Evolutionary conservation across 2,329 filamentous ascomycete species (phyloP).

Genomic region (Aureobasidium leucospermi): DNA sequence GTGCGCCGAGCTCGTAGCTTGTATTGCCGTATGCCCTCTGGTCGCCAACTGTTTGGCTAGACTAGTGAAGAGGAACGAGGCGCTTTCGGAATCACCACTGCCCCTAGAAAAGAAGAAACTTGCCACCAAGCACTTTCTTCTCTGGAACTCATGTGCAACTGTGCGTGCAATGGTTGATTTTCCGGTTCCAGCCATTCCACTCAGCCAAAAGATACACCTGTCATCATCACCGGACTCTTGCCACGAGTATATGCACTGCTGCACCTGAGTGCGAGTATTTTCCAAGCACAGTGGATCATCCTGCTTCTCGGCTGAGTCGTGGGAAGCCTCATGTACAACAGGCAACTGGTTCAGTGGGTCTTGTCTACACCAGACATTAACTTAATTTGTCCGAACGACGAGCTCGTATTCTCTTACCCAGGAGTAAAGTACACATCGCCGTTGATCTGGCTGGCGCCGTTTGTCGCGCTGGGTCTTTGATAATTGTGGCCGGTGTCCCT

Average conservation of each 20-base stretch:
- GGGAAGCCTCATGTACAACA: background rate
- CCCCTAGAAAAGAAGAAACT: conserved; percentile 22
- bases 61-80: too few species aligned
- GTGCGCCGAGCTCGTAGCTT: too few species aligned
- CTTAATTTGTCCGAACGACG: too few species aligned
- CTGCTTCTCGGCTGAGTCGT: background rate
- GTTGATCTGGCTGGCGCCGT: too few species aligned
- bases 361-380: too few species aligned
- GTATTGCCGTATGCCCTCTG: too few species aligned
- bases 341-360: too few species aligned
- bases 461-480: too few species aligned
- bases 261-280: background rate
- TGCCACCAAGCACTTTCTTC: conserved; percentile 14
- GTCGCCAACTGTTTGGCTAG: too few species aligned
- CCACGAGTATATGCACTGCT: background rate
- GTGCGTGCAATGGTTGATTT: conserved; percentile 29
- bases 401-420: too few species aligned
- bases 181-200: conserved; percentile 27
- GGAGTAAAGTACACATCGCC: too few species aligned
- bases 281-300: background rate
- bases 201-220: conserved; percentile 26
- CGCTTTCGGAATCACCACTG: background rate
- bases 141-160: conserved; percentile 19
- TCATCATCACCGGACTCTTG: background rate
- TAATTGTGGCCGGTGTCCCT: too few species aligned